phyloP scores from a whole-genome alignment of 2,329 filamentous ascomycete genomes.

The Chalara sp. region DNA sequence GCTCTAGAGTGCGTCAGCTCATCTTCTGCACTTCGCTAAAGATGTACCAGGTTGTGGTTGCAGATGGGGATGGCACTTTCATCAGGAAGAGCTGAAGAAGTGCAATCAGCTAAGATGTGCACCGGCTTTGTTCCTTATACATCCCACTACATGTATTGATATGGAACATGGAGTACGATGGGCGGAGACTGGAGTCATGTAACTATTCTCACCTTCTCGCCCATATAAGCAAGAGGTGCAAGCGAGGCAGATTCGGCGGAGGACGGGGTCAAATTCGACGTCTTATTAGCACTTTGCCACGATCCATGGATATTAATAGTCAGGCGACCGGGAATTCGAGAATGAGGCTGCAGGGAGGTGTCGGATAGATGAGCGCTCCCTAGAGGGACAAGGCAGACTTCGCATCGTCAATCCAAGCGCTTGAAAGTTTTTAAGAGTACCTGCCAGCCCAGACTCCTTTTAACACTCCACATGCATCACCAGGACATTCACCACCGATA shows the following conservation, averaged over 20 bases:
- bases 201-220: neutral
- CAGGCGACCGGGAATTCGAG: neutral
- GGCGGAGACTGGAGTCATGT: neutral
- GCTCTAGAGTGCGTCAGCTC: neutral
- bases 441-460: neutral
- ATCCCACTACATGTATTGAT: neutral
- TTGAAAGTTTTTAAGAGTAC: slow-evolving; percentile 1
- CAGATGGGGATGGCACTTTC: neutral
- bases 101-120: neutral
- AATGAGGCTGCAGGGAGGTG: neutral
- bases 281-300: neutral
- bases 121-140: neutral
- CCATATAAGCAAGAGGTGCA: neutral
- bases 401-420: neutral
- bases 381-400: slow-evolving; percentile 3
- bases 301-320: neutral
- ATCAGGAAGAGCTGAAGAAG: neutral
- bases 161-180: neutral
- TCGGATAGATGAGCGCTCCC: neutral
- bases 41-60: neutral
- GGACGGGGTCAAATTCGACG: neutral
- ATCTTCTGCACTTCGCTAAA: neutral
- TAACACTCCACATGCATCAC: neutral
- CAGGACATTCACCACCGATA: neutral
- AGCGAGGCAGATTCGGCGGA: neutral